Base-by-base conservation (phyloP, 768 basidiomycete genomes). In the Pleurotus eryngii region DNA sequence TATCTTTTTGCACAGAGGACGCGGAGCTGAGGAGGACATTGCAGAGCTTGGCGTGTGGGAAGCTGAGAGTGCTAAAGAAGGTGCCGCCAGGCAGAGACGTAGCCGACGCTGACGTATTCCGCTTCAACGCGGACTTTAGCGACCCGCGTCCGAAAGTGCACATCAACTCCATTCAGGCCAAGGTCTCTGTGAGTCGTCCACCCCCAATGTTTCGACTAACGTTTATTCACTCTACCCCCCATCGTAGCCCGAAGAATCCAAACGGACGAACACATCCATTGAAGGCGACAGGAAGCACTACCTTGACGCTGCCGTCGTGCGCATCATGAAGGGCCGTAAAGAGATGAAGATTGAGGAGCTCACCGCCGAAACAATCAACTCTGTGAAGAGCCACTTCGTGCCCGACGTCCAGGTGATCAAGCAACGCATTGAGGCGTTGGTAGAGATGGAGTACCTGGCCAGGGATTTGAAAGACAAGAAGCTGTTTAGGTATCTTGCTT, bases 121-220 rank as follows among this genome's bases (percentile, higher is more conserved):
- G 73, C 30, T 94, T 89, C 76, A 97, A 98, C 68, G 74, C 80
- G 27, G 84, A 84, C 7, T 98, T 98, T 70, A 83, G 84, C 26
- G 90, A 96, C 64, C 79, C 87, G 5, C 79, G 83, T 42, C 72
- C 84, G 38, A 91, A 87, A 63, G 82, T 99, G 40, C 92, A 92
- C 71, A 95, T 98, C 74, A 96, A 95, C 66, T 91, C 95, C 18
- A 96, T 99, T 49, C 97, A 98, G 70, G 89, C 87, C 14, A 95
- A 95, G 67, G 89, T 95, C 62, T 86, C 93, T 59, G 93, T 95
- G 66, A 59, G 89, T 73, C 22, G 26, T 18, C 12, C 18, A 11
- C 46, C 14, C 14, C 40, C 20, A 20, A 7, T 18, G 6, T 55
- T 15, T 55, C 49, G 14, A 47, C n/a, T 27, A 14, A 51, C 57